A percentile compares a stretch with the other conserved stretches of the same genome.
Evolutionary conservation across 1,139 yeast species (phyloP).

Genomic region (Geotrichum carabidarum): DNA sequence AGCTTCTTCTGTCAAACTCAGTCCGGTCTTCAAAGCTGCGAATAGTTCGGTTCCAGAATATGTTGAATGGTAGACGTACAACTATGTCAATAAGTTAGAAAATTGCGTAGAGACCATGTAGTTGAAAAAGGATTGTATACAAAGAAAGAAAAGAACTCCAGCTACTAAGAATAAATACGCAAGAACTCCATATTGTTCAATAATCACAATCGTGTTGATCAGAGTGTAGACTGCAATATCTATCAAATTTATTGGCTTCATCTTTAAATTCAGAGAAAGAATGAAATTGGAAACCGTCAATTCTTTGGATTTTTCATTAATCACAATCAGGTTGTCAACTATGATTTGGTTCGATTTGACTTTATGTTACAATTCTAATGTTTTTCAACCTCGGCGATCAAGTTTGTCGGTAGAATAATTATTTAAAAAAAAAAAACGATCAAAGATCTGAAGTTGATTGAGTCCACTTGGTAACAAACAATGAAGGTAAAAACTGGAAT

Average conservation of each 20-base stretch:
- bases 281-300: no score
- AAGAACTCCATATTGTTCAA: constrained; percentile 12
- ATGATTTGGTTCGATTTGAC: no score
- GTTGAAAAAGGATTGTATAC: constrained; percentile 1
- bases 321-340: no score
- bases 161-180: constrained; percentile 9
- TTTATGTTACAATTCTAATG: no score
- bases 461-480: no score
- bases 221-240: constrained; percentile 13
- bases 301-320: no score
- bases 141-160: constrained; percentile 13
- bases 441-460: no score
- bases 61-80: constrained; percentile 24
- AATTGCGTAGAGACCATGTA: background rate
- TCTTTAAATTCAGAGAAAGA: background rate
- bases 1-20: constrained; percentile 27
- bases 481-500: no score
- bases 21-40: constrained; percentile 27
- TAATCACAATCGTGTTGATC: constrained; percentile 11
- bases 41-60: constrained; percentile 24
- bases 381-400: no score
- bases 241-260: constrained; percentile 16
- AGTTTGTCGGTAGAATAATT: no score
- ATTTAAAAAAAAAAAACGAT: no score
- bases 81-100: constrained; percentile 11